Evolutionary conservation across 192 early-diverging fungal species (phyloP).

Genomic region (Phycomyces nitens): DNA sequence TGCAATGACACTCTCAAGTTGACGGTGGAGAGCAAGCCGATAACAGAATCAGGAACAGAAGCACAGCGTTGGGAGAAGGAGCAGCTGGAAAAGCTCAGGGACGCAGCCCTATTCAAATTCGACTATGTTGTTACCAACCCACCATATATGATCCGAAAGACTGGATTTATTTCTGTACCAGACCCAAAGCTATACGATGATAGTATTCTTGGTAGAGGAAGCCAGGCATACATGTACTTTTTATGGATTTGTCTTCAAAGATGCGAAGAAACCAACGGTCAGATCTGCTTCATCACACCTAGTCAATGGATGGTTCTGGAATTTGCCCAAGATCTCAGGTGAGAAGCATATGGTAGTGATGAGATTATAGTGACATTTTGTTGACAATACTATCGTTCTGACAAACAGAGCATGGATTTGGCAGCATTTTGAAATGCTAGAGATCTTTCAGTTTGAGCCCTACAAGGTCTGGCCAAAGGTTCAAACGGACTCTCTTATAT

Average conservation of each 20-base stretch:
- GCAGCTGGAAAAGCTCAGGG: slow-evolving; percentile 36
- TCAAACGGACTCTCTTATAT: slow-evolving; percentile 58
- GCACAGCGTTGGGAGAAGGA: slow-evolving; percentile 37
- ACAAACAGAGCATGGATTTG: slow-evolving; percentile 48
- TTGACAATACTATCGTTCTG: not conserved
- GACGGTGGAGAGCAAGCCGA: slow-evolving; percentile 9
- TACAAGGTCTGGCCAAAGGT: slow-evolving; percentile 60
- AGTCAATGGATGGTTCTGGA: slow-evolving; percentile 61
- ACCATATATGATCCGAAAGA: slow-evolving; percentile 59
- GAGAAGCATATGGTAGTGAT: slow-evolving; percentile 12
- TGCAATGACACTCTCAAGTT: slow-evolving; percentile 53
- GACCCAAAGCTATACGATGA: slow-evolving; percentile 50
- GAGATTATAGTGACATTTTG: not conserved
- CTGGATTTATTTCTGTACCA: slow-evolving; percentile 48
- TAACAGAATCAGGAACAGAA: not conserved
- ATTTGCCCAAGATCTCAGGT: slow-evolving; percentile 52
- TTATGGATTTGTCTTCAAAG: slow-evolving; percentile 56
- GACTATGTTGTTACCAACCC: slow-evolving; percentile 60
- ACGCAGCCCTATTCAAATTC: slow-evolving; percentile 41
- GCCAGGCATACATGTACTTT: slow-evolving; percentile 58
- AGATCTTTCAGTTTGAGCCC: slow-evolving; percentile 55
- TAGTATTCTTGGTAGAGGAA: slow-evolving; percentile 40
- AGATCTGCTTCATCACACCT: slow-evolving; percentile 55
- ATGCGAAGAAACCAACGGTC: slow-evolving; percentile 37
- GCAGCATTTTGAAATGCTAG: slow-evolving; percentile 44